phyloP scores from a whole-genome alignment of 2,329 filamentous ascomycete genomes.

The Verticillium tricorpus region DNA sequence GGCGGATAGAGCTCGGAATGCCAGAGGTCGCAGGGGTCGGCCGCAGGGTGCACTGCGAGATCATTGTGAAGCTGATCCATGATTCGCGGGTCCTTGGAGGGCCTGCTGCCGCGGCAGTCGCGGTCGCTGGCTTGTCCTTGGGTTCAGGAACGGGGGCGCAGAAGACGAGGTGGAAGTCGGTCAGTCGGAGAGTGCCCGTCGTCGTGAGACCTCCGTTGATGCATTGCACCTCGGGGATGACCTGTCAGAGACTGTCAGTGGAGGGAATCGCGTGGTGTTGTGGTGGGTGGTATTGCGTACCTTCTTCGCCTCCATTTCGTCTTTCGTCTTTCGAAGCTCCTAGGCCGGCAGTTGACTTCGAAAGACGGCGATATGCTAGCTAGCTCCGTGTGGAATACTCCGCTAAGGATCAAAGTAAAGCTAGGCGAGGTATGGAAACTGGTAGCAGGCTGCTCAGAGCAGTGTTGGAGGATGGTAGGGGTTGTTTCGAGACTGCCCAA shows the following conservation, averaged over 20 bases:
- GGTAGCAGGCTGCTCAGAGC: background rate
- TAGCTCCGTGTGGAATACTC: background rate
- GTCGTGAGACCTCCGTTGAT: slow-evolving; percentile 55
- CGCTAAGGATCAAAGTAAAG: background rate
- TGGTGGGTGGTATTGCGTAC: slow-evolving; percentile 17
- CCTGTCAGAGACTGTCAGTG: slow-evolving; percentile 22
- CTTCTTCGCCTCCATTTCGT: slow-evolving; percentile 36
- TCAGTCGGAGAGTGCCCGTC: slow-evolving; percentile 54
- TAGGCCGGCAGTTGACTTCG: background rate
- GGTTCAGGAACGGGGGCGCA: slow-evolving; percentile 34
- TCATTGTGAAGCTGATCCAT: slow-evolving; percentile 95
- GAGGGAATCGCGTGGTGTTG: background rate
- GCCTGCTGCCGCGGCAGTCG: slow-evolving; percentile 5
- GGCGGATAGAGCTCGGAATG: slow-evolving; percentile 74
- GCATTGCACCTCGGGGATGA: slow-evolving; percentile 55
- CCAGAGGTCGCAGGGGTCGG: slow-evolving; percentile 66
- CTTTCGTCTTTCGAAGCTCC: background rate
- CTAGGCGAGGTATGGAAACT: background rate
- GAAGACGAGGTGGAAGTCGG: slow-evolving; percentile 58
- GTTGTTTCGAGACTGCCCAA: background rate
- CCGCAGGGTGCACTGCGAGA: slow-evolving; percentile 73
- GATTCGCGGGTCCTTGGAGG: slow-evolving; percentile 54
- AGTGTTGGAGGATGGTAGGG: background rate
- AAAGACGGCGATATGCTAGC: background rate
- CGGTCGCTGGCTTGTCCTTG: slow-evolving; percentile 14